These are phyloP conservation scores for Fomitopsis pinicola DNA, from an alignment of 1,284 basidiomycete species.

Conservation along the genomic window DNA sequence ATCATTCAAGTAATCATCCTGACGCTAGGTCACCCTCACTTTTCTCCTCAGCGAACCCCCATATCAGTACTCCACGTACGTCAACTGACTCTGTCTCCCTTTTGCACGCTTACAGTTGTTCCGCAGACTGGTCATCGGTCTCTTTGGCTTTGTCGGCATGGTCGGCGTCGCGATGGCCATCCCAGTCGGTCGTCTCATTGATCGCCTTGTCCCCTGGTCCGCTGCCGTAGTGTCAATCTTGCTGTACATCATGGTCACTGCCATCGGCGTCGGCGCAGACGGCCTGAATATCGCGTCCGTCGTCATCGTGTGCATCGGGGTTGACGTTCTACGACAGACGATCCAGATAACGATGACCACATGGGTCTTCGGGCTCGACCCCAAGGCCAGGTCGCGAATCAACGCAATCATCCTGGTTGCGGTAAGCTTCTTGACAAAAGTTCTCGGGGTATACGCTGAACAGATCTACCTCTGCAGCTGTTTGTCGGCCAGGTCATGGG, in stretches of 20 bases:
- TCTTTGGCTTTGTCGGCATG: slow-evolving; percentile 53
- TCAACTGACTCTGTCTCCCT: not conserved
- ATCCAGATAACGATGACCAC: slow-evolving; percentile 39
- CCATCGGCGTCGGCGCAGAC: slow-evolving; percentile 41
- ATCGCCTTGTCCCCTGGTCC: slow-evolving; percentile 47
- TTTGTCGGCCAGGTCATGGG: slow-evolving; percentile 50
- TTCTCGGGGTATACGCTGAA: not conserved
- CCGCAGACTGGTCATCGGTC: slow-evolving; percentile 41
- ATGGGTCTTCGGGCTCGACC: slow-evolving; percentile 34
- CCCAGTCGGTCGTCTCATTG: slow-evolving; percentile 45
- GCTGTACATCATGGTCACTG: slow-evolving; percentile 29
- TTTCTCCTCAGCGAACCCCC: slow-evolving; percentile 47
- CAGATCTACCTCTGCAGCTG: slow-evolving; percentile 13
- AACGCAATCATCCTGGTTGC: slow-evolving; percentile 48
- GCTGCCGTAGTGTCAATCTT: slow-evolving; percentile 38
- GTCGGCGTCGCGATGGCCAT: slow-evolving; percentile 43
- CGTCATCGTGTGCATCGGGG: slow-evolving; percentile 38
- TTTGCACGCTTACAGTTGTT: not conserved
- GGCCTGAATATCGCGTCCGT: slow-evolving; percentile 42
- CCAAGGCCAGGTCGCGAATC: slow-evolving; percentile 40
- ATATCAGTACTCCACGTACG: slow-evolving; percentile 41
- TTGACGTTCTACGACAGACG: slow-evolving; percentile 47
- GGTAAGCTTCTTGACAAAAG: slow-evolving; percentile 23
- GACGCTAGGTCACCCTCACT: slow-evolving; percentile 43
- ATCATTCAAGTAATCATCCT: too few species aligned